Conservation (phyloP, 2,329 filamentous ascomycete genomes). For the Penicillium sp. region DNA sequence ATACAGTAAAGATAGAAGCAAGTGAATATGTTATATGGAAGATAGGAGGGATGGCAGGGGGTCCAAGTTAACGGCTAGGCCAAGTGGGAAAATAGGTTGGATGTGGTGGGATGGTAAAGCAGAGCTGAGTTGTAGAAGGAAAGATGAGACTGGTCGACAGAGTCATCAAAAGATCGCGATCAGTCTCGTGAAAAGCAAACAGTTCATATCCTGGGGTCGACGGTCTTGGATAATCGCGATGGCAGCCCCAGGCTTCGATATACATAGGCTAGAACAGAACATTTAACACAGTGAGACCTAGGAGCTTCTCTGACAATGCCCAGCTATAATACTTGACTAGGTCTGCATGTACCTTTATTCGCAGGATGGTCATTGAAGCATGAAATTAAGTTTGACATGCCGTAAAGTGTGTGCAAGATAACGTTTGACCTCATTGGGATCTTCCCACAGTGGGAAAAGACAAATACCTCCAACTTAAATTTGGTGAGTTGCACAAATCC, state of each 20-base stretch:
- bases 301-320: background rate
- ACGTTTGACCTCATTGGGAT: background rate
- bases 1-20: background rate
- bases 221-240: background rate
- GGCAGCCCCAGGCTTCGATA: background rate
- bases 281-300: background rate
- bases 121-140: background rate
- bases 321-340: background rate
- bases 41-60: no score
- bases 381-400: background rate
- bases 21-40: background rate
- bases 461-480: background rate
- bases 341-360: background rate
- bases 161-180: background rate
- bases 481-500: background rate
- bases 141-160: no score
- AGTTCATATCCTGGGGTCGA: background rate
- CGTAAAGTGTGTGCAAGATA: background rate
- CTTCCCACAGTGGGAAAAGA: background rate
- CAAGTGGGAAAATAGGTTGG: background rate
- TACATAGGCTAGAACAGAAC: background rate
- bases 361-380: background rate
- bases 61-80: background rate
- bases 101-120: background rate
- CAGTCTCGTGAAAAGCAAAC: background rate